Conservation (phyloP, 305 asterid genomes). For the Ilex paraguariensis region DNA sequence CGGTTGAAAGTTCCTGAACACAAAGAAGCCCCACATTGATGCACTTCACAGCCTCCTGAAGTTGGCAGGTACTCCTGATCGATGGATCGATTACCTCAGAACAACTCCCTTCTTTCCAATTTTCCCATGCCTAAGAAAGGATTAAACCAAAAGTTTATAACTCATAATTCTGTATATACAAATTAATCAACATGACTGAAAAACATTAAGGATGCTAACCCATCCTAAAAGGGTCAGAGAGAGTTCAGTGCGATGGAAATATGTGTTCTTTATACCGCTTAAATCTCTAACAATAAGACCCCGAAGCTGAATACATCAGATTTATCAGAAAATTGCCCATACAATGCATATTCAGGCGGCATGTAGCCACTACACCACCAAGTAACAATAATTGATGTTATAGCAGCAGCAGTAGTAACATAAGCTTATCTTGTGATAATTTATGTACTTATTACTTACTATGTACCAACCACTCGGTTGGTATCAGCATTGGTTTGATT, state of each 20-base stretch:
- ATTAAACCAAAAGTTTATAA: background rate
- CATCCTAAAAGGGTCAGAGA: slow-evolving; percentile 7
- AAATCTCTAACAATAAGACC: slow-evolving; percentile 10
- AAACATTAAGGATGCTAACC: slow-evolving; percentile 1
- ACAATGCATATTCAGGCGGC: slow-evolving; percentile 10
- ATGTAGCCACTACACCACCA: slow-evolving; percentile 8
- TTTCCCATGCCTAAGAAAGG: slow-evolving; percentile 7
- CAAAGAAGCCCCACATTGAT: slow-evolving; percentile 7
- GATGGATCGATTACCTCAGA: slow-evolving; percentile 11
- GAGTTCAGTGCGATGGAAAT: background rate
- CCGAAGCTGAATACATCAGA: slow-evolving; percentile 15
- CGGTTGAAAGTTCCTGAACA: slow-evolving; percentile 3
- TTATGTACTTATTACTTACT: slow-evolving; percentile 10
- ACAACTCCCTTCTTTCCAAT: slow-evolving; percentile 10
- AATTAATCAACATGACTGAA: background rate
- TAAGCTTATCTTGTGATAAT: background rate
- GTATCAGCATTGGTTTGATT: slow-evolving; percentile 21
- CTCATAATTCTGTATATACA: background rate
- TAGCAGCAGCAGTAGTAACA: background rate
- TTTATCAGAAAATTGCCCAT: slow-evolving; percentile 9
- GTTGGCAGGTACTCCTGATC: slow-evolving; percentile 5
- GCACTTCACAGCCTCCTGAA: background rate
- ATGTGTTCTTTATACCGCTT: slow-evolving; percentile 1
- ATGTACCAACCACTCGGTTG: slow-evolving; percentile 19
- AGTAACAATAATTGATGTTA: background rate